Conservation (phyloP, 2,329 filamentous ascomycete species). For the Monosporascus sp. region DNA sequence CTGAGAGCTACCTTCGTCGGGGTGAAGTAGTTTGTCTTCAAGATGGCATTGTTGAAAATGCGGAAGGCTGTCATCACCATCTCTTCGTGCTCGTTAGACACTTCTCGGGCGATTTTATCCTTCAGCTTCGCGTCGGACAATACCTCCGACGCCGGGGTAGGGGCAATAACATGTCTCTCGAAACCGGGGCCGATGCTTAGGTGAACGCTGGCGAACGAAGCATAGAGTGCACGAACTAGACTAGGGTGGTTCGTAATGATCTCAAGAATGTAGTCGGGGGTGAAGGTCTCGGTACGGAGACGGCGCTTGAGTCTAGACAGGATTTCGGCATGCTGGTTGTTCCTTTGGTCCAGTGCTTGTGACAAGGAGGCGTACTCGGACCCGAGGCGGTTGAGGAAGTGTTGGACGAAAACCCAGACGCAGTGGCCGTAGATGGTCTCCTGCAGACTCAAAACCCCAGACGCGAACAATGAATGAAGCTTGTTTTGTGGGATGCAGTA, state of each 20-base stretch:
- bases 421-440: slow-evolving; percentile 97
- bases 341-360: slow-evolving; percentile 71
- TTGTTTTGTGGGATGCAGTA: slow-evolving; percentile 99
- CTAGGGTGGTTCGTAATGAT: slow-evolving; percentile 90
- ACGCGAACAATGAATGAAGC: slow-evolving; percentile 84
- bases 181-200: slow-evolving; percentile 50
- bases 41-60: slow-evolving; percentile 85
- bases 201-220: slow-evolving; percentile 86
- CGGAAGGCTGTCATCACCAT: slow-evolving; percentile 98
- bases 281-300: slow-evolving; percentile 93
- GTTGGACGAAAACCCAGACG: slow-evolving; percentile 95
- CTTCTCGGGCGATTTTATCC: slow-evolving; percentile 71
- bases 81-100: slow-evolving; percentile 88
- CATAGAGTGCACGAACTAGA: slow-evolving; percentile 80
- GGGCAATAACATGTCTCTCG: slow-evolving; percentile 45
- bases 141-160: slow-evolving; percentile 58
- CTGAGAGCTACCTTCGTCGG: slow-evolving; percentile 97
- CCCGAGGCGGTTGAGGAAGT: slow-evolving; percentile 93
- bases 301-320: slow-evolving; percentile 93
- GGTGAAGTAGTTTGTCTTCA: slow-evolving; percentile 97
- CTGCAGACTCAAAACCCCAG: slow-evolving; percentile 81
- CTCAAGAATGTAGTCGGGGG: slow-evolving; percentile 94
- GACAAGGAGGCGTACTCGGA: slow-evolving; percentile 87
- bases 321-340: slow-evolving; percentile 79
- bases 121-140: slow-evolving; percentile 69